Conservation (phyloP, 306 rosid genomes). For the Pueraria montana region DNA sequence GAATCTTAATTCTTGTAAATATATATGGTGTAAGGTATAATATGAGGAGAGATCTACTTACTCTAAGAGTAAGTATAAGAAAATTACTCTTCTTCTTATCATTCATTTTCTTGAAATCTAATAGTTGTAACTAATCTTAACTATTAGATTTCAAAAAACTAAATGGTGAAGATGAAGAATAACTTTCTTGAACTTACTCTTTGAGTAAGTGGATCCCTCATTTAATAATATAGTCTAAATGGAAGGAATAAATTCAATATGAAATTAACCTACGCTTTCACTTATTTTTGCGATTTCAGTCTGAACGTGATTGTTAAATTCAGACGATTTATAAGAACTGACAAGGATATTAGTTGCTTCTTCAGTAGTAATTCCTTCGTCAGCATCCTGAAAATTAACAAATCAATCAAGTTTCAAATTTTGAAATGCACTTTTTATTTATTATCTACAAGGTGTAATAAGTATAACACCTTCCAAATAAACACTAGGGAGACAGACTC, state of each 20-base stretch:
- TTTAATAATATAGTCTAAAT: not conserved
- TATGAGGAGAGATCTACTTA: too few species aligned
- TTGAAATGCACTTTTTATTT: not conserved
- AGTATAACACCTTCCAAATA: not conserved
- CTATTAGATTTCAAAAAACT: too few species aligned
- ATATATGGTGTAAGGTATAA: too few species aligned
- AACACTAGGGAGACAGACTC: not conserved
- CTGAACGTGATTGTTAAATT: slow-evolving; percentile 40
- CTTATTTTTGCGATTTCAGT: slow-evolving; percentile 39
- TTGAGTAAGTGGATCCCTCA: too few species aligned
- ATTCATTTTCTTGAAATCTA: too few species aligned
- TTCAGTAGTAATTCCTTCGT: slow-evolving; percentile 45
- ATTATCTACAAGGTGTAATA: not conserved
- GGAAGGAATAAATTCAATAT: not conserved
- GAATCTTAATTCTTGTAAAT: too few species aligned
- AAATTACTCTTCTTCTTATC: too few species aligned
- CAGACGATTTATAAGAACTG: slow-evolving; percentile 47
- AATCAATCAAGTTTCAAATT: not conserved
- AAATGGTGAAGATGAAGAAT: too few species aligned
- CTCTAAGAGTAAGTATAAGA: too few species aligned
- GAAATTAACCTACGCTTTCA: slow-evolving; percentile 42
- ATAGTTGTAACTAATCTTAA: too few species aligned
- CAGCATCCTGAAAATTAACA: slow-evolving; percentile 42
- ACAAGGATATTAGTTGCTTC: slow-evolving; percentile 51
- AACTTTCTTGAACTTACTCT: too few species aligned